phyloP scores from a whole-genome alignment of 371 early-diverging fungal genomes.

The Sporodiniella umbellata region DNA sequence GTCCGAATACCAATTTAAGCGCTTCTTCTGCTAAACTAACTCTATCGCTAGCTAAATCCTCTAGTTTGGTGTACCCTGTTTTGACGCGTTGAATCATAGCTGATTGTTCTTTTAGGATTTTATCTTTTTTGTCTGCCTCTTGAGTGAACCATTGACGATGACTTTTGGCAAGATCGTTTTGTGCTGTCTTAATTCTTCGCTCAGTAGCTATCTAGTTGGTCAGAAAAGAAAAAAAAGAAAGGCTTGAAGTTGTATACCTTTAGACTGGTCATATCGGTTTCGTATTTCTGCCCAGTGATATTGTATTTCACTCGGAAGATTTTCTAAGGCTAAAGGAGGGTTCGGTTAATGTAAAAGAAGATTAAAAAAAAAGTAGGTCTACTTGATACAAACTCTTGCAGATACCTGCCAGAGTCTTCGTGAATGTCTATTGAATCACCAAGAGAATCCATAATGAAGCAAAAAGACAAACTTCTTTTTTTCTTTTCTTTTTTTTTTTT shows the following conservation, averaged over 20 bases:
- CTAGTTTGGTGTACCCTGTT: slow-evolving; percentile 39
- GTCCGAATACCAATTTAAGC: slow-evolving; percentile 27
- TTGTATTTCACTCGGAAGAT: slow-evolving; percentile 51
- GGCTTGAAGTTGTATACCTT: slow-evolving; percentile 23
- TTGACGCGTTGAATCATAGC: slow-evolving; percentile 31
- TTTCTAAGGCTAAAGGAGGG: slow-evolving; percentile 34
- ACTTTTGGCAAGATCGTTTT: slow-evolving; percentile 37
- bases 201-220: slow-evolving; percentile 28
- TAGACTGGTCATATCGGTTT: slow-evolving; percentile 35
- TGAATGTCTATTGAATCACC: slow-evolving; percentile 17
- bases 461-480: not conserved
- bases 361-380: slow-evolving; percentile 2
- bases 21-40: slow-evolving; percentile 46
- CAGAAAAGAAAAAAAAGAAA: no score
- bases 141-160: slow-evolving; percentile 41
- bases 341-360: not conserved
- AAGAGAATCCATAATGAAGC: not conserved
- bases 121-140: slow-evolving; percentile 28
- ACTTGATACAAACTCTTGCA: slow-evolving; percentile 47
- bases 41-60: slow-evolving; percentile 37
- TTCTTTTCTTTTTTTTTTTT: no score
- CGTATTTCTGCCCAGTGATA: slow-evolving; percentile 49
- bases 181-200: slow-evolving; percentile 26
- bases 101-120: slow-evolving; percentile 33
- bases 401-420: slow-evolving; percentile 42